phyloP scores from a whole-genome alignment of 2,329 filamentous ascomycete genomes.

The Chalara sp. region DNA sequence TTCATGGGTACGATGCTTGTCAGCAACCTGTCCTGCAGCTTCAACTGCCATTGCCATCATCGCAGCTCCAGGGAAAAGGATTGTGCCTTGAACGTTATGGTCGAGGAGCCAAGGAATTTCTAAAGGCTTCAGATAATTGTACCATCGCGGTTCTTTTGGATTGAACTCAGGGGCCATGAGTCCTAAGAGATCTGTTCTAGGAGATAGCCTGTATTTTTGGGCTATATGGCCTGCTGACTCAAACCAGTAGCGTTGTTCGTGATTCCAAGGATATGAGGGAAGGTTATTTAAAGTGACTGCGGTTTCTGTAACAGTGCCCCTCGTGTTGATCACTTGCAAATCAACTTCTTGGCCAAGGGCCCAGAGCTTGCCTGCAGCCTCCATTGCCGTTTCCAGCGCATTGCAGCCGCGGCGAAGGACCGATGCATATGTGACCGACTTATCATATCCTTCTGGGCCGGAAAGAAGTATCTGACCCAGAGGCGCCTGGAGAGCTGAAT shows the following conservation, averaged over 20 bases:
- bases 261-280: conserved; percentile 47
- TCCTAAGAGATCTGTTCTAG: conserved; percentile 31
- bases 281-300: conserved; percentile 32
- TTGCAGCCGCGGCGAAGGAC: conserved; percentile 10
- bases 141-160: conserved; percentile 22
- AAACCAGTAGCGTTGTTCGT: conserved; percentile 42
- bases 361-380: conserved; percentile 12
- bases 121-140: conserved; percentile 18
- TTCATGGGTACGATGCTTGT: not conserved
- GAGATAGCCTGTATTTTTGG: conserved; percentile 36
- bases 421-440: conserved; percentile 6
- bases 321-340: conserved; percentile 8
- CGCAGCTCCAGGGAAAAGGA: conserved; percentile 25
- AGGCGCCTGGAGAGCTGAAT: conserved; percentile 27
- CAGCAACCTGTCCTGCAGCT: conserved; percentile 5
- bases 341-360: conserved; percentile 5
- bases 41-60: conserved; percentile 28
- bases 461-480: conserved; percentile 11
- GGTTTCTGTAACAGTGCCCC: not conserved
- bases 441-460: not conserved
- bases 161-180: conserved; percentile 13
- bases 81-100: conserved; percentile 16
- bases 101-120: conserved; percentile 25
- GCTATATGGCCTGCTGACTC: conserved; percentile 40
- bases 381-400: conserved; percentile 10